Base-by-base conservation (phyloP, 345 rosid species). In the Combretum micranthum region DNA sequence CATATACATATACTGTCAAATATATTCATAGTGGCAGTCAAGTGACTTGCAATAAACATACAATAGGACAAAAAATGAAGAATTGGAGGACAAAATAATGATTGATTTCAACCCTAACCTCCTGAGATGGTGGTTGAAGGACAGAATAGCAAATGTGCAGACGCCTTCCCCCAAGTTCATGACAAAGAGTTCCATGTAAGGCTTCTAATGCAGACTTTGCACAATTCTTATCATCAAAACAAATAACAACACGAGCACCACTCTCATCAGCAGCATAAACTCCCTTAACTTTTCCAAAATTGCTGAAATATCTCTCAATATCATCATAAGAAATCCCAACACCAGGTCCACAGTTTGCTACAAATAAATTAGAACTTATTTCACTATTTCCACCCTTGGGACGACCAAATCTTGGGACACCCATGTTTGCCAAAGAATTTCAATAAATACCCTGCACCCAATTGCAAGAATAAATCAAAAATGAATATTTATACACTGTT, bases 261-360 rank as follows among this genome's bases (percentile, higher is more conserved):
- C 87, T 88, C 20, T 83, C 95, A 61, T 92, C 98, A 37, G 98
- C 98, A 15, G 87, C 76, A 65, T 74, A 73, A 2, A 88, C 86
- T 52, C 90, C 98, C 13, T 52, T 72, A 42, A 88, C 84, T 46
- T 69, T 66, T 8, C 98, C 98, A 67, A 81, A 92, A 2, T 58
- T 56, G 56, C 80, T 52, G 62, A 92, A 92, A 54, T 61, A 87
- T 25, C 83, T 71, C 23, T 71, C 65, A 46, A 92, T 80, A 4
- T 69, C 55, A 50, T 81, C 88, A 53, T 74, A 67, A 18, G 96
- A 75, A 7, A 84, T 51, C 26, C 96, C 96, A 15, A 88, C 88
- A 1, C 84, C 84, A 22, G 98, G 98, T 13, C 98, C 98, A 42
- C 98, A 92, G 60, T 92, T 92, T 50, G 96, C 98, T 45, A 88